Evolutionary conservation across 192 early-diverging fungal species (phyloP), one percentile per base, ranked within the genome.

Genomic region (Gigaspora rosea): DNA sequence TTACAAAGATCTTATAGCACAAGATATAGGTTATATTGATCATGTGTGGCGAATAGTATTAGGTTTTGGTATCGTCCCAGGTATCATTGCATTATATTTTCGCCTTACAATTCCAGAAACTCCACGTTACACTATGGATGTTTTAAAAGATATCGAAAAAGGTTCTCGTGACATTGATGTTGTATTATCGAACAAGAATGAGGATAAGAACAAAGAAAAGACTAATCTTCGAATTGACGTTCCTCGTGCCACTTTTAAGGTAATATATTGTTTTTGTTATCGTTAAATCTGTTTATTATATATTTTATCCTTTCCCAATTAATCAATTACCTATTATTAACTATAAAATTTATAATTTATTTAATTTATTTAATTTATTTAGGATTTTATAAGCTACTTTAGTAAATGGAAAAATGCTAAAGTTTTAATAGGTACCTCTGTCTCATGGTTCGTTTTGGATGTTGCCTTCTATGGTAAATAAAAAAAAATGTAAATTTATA

Each of bases 1-100:
- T 77, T 78, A 70, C 81, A 77, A 91, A 96, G 73, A 79, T 85
- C 52, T 76, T 46, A 16, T 41, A 41, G 41, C 2, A 41, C 0
- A 41, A 41, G 90, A 95, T 78, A 75, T 85, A 11, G 76, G 86
- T 32, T 84, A 88, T 75, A 85, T 97, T 56, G 95, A 97, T 80
- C 88, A 90, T 66, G 94, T 94, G 20, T 98, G 96, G 96, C 91
- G 96, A 64, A 80, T 96, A 64, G 88, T 92, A 65, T 72, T 95
- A 20, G 94, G 91, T 58, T 79, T 95, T 63, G 95, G 95, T 67
- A 87, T 86, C 71, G 81, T 98, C 46, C 96, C 96, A 0, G 92
- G 88, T 13, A 70, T 94, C 9, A 81, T 85, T 41, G 92, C 96
- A 56, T 85, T 98, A 77, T 95, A 95, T 86, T 92, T 88, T 84